Base-by-base conservation (phyloP, 768 basidiomycete species). In the Lentinula edodes region DNA sequence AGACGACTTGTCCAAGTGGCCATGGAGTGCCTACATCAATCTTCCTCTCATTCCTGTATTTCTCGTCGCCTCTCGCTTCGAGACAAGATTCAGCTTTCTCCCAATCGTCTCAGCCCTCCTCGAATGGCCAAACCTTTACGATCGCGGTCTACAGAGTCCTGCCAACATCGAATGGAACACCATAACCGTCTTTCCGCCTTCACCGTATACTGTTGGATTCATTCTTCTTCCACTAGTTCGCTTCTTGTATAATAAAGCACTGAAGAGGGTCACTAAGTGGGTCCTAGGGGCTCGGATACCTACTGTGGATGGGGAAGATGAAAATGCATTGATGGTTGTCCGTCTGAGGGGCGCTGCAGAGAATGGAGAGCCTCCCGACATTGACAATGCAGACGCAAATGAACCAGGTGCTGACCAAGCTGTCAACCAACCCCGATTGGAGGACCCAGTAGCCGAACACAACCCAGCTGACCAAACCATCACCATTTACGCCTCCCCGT, bases 21-120 rank as follows among this genome's bases (percentile, higher is more conserved):
- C 88, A 1, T 86, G 85, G 83, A 82, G 85, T 50, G 87, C 89
- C 41, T 90, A 82, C 73, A 70, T 90, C 68, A 87, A 91, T 69
- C 83, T 93, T 15, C 89, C 89, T 6, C 71, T 88, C 38, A 79
- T 93, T 43, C 89, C 91, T 0, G 69, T 90, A 48, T 78, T 81
- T 32, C 84, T 93, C 63, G 77, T 91, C 67, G 72, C 84, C 35
- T 82, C 88, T 36, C 85, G 88, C 43, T 78, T 85, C 46, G 77
- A 79, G 59, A 72, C 67, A 41, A 71, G 69, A 23, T 63, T 68
- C 8, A 35, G 51, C 23, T 61, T 72, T 32, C 70, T 78, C 18
- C 72, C 79, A 43, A 67, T 81, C 41, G 68, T 80, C 54, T 79
- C 80, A n/a, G 68, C 80, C 38, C 72, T 83, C 28, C 75, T 82